phyloP scores from a whole-genome alignment of 768 basidiomycete species.

The Termitomyces sp. region DNA sequence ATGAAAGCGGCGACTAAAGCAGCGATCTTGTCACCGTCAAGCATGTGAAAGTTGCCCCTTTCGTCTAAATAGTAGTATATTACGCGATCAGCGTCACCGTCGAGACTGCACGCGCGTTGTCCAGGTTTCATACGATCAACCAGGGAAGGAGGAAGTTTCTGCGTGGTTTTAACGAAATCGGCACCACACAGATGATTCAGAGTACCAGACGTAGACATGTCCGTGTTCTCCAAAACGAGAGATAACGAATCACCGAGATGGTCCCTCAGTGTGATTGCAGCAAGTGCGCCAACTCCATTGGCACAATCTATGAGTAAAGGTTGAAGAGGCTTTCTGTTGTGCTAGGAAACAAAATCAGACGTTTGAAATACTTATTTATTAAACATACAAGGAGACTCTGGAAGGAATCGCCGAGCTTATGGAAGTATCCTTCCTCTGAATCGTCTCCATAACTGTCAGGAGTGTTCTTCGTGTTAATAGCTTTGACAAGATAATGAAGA shows the following conservation, averaged over 20 bases:
- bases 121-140: slow-evolving; percentile 55
- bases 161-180: slow-evolving; percentile 93
- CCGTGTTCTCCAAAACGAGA: slow-evolving; percentile 65
- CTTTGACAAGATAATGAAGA: slow-evolving; percentile 89
- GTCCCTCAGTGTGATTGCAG: slow-evolving; percentile 54
- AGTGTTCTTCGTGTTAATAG: slow-evolving; percentile 82
- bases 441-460: slow-evolving; percentile 76
- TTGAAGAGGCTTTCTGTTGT: slow-evolving; percentile 47
- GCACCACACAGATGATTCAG: slow-evolving; percentile 91
- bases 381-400: slow-evolving; percentile 77
- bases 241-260: slow-evolving; percentile 57
- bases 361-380: neutral
- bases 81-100: slow-evolving; percentile 95
- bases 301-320: slow-evolving; percentile 91
- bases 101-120: slow-evolving; percentile 86
- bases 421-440: slow-evolving; percentile 76
- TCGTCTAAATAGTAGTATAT: slow-evolving; percentile 93
- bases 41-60: slow-evolving; percentile 73
- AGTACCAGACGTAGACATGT: slow-evolving; percentile 55
- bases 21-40: slow-evolving; percentile 98
- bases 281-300: slow-evolving; percentile 90
- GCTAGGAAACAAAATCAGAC: slow-evolving; percentile 28
- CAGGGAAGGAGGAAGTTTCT: slow-evolving; percentile 79
- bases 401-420: slow-evolving; percentile 78
- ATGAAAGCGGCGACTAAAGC: slow-evolving; percentile 91